These are phyloP conservation scores for Debaryomyces nepalensis DNA, from an alignment of 1,139 yeast species.

Conservation along the genomic window DNA sequence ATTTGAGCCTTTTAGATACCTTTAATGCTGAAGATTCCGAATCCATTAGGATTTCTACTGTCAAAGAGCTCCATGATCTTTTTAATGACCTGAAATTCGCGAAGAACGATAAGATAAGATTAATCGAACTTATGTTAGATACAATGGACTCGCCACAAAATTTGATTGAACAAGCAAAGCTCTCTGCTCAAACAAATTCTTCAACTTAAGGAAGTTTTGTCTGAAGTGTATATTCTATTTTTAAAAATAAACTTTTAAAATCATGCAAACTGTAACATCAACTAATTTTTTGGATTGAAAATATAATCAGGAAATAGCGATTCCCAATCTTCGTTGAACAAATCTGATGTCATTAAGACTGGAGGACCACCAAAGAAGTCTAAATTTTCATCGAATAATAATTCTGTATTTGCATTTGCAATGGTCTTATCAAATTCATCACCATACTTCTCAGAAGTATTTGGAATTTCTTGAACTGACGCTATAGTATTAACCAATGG, in stretches of 20 bases:
- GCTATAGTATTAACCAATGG: neutral
- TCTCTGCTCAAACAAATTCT: slow-evolving; percentile 26
- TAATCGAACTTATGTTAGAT: slow-evolving; percentile 41
- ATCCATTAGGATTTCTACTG: slow-evolving; percentile 28
- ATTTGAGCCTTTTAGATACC: slow-evolving; percentile 34
- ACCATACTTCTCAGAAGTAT: slow-evolving; percentile 1
- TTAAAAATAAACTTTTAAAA: no score
- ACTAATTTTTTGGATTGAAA: slow-evolving; percentile 21
- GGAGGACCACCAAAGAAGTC: slow-evolving; percentile 59
- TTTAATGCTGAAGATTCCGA: slow-evolving; percentile 38
- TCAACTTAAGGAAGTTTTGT: neutral
- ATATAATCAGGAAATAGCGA: slow-evolving; percentile 49
- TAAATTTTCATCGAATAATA: slow-evolving; percentile 33
- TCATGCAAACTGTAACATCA: no score
- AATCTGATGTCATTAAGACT: slow-evolving; percentile 55
- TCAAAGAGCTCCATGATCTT: slow-evolving; percentile 32
- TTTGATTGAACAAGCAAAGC: slow-evolving; percentile 34
- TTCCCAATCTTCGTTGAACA: slow-evolving; percentile 57
- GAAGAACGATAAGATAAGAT: slow-evolving; percentile 35
- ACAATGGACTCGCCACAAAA: slow-evolving; percentile 44
- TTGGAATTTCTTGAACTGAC: neutral
- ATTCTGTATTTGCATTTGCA: slow-evolving; percentile 27
- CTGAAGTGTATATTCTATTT: slow-evolving; percentile 3
- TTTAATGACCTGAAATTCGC: slow-evolving; percentile 34
- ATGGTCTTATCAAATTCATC: slow-evolving; percentile 17